Evolutionary conservation across 2,329 filamentous ascomycete species (phyloP), one percentile per base, ranked within the genome.

Genomic region (Arthrinium phaeospermum): DNA sequence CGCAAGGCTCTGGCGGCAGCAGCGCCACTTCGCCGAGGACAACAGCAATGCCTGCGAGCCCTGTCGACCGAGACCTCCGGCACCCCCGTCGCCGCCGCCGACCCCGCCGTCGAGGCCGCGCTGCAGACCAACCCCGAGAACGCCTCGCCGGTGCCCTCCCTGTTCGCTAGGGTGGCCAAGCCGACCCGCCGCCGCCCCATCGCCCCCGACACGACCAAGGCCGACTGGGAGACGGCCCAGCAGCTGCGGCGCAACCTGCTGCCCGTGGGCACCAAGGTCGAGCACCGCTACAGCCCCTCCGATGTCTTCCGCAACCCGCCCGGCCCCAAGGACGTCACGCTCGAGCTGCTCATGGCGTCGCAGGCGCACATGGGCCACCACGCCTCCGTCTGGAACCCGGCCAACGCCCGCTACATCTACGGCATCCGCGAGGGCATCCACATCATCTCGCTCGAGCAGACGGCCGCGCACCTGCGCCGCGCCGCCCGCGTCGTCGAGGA

Each of bases 341-440:
- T 99, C 73, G 95, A 98, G 85, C 89, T 98, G 74, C 90, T 99
- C 74, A 92, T 98, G 86, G 94, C 95, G 67, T 91, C 92, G 45
- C 94, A 97, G 84, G 91, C 91, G 71, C 95, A 98, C 84, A 91
- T 98, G 82, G 96, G 96, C 75, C 96, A 99, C 84, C 90, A 93
- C 79, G 96, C 93, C 0, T 94, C 94, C 74, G 88, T 95, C 69
- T 99, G 96, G 96, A 97, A 99, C 84, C 95, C 96, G 14, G 92
- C 91, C 70, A 99, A 98, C 85, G 92, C 95, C 75, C 90, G 93
- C 76, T 98, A 98, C 85, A 98, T 99, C 81, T 95, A 94, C 81
- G 96, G 96, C 77, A 90, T 97, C 74, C 89, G 96, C 64, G 90
- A 96, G 76, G 94, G 93, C 22, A 92, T 97, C 74, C 96, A 98